A percentile compares a stretch with the other conserved stretches of the same genome.
Conservation (phyloP, 2,329 filamentous ascomycete species). For the Amauroascus niger region DNA sequence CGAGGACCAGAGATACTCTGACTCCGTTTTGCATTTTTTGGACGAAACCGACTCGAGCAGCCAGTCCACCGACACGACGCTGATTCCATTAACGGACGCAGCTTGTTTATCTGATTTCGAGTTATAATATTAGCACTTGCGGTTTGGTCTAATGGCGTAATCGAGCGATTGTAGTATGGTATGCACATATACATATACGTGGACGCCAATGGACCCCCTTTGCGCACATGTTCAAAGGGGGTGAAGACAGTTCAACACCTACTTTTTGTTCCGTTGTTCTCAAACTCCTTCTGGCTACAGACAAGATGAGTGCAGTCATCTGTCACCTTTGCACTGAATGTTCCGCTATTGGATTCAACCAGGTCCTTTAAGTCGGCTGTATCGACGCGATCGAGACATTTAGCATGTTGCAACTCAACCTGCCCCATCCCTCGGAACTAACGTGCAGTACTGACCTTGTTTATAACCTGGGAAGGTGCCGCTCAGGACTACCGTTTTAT, state of each 20-base stretch:
- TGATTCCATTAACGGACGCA: slow-evolving; percentile 33
- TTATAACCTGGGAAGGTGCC: slow-evolving; percentile 50
- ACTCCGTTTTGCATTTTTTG: slow-evolving; percentile 34
- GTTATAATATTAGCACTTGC: not conserved
- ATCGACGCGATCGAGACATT: not conserved
- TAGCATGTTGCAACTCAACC: not conserved
- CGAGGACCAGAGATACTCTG: slow-evolving; percentile 25
- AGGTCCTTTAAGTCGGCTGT: slow-evolving; percentile 26
- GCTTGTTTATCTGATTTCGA: slow-evolving; percentile 33
- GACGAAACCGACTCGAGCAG: slow-evolving; percentile 46
- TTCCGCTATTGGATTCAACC: slow-evolving; percentile 29
- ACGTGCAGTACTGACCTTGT: slow-evolving; percentile 35
- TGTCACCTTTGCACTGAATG: slow-evolving; percentile 25
- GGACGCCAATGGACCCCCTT: too few species aligned
- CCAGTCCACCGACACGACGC: slow-evolving; percentile 54
- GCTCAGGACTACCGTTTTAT: slow-evolving; percentile 45
- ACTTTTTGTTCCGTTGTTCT: slow-evolving; percentile 31
- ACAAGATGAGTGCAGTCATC: slow-evolving; percentile 33
- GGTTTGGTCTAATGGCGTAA: not conserved
- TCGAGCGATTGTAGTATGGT: not conserved
- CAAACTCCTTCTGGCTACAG: slow-evolving; percentile 29
- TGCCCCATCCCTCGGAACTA: slow-evolving; percentile 8
- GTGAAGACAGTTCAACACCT: slow-evolving; percentile 15
- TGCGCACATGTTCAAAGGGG: not conserved
- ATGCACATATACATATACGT: not conserved